Conservation (phyloP, 2,329 filamentous ascomycete species). For the Chaetoscypha palmicola region DNA sequence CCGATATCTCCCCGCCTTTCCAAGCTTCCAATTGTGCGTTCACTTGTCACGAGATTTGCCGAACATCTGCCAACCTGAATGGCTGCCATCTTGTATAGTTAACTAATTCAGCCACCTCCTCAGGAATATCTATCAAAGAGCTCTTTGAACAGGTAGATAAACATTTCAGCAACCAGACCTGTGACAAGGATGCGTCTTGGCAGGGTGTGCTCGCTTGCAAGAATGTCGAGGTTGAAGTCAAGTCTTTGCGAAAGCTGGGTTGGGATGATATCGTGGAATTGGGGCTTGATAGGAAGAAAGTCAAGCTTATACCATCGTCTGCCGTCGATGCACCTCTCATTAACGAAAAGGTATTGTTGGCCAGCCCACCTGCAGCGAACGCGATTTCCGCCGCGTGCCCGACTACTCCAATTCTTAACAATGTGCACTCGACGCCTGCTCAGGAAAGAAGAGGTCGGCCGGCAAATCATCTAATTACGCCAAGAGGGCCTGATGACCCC, state of each 20-base stretch:
- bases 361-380: not conserved
- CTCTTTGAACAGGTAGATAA: constrained; percentile 10
- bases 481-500: too few relatives aligned
- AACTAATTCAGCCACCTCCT: constrained; percentile 1
- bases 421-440: too few relatives aligned
- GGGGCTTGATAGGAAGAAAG: not conserved
- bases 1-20: not conserved
- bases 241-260: not conserved
- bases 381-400: not conserved
- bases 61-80: not conserved
- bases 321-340: not conserved
- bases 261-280: not conserved
- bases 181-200: constrained; percentile 12
- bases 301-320: not conserved
- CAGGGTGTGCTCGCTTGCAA: not conserved
- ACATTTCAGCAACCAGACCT: not conserved
- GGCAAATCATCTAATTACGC: too few relatives aligned
- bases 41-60: too few relatives aligned
- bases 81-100: not conserved
- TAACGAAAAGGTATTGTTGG: not conserved
- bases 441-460: too few relatives aligned
- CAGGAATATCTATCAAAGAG: constrained; percentile 9
- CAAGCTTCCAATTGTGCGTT: too few relatives aligned
- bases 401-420: too few relatives aligned
- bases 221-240: not conserved